Evolutionary conservation across 176 grass and related monocot species (phyloP).

Genomic region (Oryza longistaminata): DNA sequence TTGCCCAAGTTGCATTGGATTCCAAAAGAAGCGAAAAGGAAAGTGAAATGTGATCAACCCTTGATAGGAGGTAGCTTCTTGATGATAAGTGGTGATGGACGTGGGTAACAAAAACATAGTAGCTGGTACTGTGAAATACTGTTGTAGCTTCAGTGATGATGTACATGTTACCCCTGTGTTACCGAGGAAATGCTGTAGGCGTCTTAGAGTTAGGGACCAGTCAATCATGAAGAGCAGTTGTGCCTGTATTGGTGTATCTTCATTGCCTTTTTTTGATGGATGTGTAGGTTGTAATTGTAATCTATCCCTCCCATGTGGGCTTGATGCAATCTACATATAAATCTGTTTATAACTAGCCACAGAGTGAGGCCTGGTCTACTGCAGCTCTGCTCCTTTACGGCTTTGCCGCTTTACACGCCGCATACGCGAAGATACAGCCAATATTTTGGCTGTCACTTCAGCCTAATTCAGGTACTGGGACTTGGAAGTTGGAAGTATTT

Average conservation of each 20-base stretch:
- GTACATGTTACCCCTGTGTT: constrained; percentile 46
- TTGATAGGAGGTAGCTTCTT: constrained; percentile 8
- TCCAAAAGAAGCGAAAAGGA: constrained; percentile 84
- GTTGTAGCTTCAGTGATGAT: constrained; percentile 35
- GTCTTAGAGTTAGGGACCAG: neutral
- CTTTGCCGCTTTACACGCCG: neutral
- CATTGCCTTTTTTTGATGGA: constrained; percentile 3
- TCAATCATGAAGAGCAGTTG: neutral
- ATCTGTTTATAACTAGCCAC: neutral
- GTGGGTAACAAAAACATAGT: neutral
- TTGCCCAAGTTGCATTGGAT: constrained; percentile 63
- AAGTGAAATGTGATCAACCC: constrained; percentile 46
- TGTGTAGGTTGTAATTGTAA: neutral
- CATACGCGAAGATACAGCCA: neutral
- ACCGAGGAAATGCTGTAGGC: neutral
- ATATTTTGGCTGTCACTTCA: neutral
- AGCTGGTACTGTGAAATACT: neutral
- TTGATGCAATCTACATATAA: neutral
- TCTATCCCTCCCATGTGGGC: neutral
- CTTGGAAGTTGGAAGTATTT: neutral
- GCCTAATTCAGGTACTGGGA: neutral
- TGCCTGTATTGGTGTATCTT: neutral
- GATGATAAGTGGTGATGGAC: constrained; percentile 8
- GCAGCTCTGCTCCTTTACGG: neutral
- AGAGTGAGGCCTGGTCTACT: neutral